Conservation (phyloP, 2,329 filamentous ascomycete genomes). For the Penicillium sp. region DNA sequence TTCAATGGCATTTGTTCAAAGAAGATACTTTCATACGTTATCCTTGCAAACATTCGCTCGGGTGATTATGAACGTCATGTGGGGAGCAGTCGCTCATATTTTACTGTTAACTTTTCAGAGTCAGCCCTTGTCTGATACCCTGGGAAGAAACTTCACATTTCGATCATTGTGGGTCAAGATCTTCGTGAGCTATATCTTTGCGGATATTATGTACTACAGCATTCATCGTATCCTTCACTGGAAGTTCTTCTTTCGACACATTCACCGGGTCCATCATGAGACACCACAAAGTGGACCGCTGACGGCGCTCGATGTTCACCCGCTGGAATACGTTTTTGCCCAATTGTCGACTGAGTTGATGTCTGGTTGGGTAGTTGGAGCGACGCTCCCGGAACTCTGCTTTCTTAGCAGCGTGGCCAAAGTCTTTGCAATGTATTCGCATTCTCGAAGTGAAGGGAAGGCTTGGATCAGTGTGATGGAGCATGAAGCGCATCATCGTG, state of each 20-base stretch:
- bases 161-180: neutral
- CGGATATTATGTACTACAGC: neutral
- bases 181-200: neutral
- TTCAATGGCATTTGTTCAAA: neutral
- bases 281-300: neutral
- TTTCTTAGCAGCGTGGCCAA: neutral
- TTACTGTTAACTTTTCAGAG: neutral
- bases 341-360: neutral
- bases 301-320: neutral
- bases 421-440: neutral
- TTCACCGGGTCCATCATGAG: neutral
- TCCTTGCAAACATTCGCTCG: neutral
- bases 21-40: neutral
- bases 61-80: neutral
- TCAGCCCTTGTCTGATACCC: neutral
- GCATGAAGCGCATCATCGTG: neutral
- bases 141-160: neutral
- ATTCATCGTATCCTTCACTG: neutral
- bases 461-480: neutral
- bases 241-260: neutral
- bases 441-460: neutral
- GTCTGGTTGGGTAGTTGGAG: neutral
- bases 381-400: neutral
- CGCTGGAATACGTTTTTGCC: neutral
- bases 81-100: neutral